Percentiles rank a stretch among this genome's conserved stretches.
Conservation (phyloP, 2,329 filamentous ascomycete genomes). For the Cercospora sp. region DNA sequence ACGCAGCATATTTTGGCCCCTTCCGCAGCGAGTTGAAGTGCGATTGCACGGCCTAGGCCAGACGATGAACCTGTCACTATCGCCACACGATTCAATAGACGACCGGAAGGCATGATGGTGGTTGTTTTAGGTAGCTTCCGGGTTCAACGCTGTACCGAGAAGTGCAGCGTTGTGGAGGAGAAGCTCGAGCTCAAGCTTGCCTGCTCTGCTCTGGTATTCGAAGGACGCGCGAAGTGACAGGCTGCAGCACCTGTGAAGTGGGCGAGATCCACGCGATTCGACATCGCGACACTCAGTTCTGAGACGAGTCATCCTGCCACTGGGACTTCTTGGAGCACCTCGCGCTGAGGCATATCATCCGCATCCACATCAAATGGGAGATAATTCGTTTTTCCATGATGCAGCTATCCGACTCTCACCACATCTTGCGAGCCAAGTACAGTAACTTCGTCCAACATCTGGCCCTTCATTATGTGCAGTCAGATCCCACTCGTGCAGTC, state of each 20-base stretch:
- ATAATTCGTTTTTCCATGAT: neutral
- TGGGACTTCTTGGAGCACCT: neutral
- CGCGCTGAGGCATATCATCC: neutral
- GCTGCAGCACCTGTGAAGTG: neutral
- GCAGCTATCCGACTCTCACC: neutral
- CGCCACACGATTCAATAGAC: constrained; percentile 26
- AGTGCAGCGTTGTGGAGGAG: neutral
- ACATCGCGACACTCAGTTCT: too few species aligned
- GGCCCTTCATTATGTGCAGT: neutral
- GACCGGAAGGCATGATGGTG: constrained; percentile 11
- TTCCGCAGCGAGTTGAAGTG: constrained; percentile 33
- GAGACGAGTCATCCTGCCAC: neutral
- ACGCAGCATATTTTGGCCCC: constrained; percentile 36
- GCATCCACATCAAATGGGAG: neutral
- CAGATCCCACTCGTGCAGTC: neutral
- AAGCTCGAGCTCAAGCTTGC: neutral
- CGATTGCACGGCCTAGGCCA: constrained; percentile 38
- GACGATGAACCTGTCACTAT: constrained; percentile 35
- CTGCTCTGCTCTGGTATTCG: neutral
- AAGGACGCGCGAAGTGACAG: neutral
- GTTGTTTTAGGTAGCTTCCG: neutral
- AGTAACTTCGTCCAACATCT: neutral
- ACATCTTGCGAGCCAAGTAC: neutral
- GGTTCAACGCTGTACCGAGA: neutral
- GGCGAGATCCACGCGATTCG: too few species aligned